phyloP scores from a whole-genome alignment of 495 filamentous ascomycete genomes.

The Chaetomium cochliodes region DNA sequence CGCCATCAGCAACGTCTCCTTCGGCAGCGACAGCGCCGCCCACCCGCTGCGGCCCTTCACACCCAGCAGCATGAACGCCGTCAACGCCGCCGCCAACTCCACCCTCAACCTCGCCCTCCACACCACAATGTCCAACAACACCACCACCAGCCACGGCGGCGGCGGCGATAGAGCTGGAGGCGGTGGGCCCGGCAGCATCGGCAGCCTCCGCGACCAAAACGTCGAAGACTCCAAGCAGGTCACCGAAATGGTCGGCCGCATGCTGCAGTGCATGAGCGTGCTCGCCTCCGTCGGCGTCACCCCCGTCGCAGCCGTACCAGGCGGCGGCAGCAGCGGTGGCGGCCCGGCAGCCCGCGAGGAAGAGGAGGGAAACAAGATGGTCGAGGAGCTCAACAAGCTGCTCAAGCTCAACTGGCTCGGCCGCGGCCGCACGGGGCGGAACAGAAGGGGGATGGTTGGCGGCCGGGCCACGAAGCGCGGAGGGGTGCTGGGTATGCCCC shows the following conservation, averaged over 20 bases:
- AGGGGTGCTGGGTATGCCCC: conserved; percentile 22
- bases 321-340: conserved; percentile 18
- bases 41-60: conserved; percentile 54
- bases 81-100: conserved; percentile 35
- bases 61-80: conserved; percentile 45
- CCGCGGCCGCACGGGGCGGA: conserved; percentile 81
- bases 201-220: conserved; percentile 46
- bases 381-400: conserved; percentile 77
- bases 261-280: conserved; percentile 95
- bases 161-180: too few relatives aligned
- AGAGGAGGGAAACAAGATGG: conserved; percentile 66
- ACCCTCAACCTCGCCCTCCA: conserved; percentile 9
- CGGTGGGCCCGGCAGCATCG: conserved; percentile 8
- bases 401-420: conserved; percentile 97
- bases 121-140: conserved; percentile 11
- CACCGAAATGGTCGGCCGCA: conserved; percentile 89
- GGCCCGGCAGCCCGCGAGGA: neutral
- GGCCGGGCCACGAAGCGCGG: conserved; percentile 43
- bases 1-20: conserved; percentile 86
- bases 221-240: conserved; percentile 75
- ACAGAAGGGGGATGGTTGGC: conserved; percentile 81
- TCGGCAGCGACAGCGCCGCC: conserved; percentile 47
- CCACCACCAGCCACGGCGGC: conserved; percentile 32
- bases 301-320: conserved; percentile 9
- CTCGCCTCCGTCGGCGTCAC: conserved; percentile 64